Evolutionary conservation across 2,329 filamentous ascomycete species (phyloP).

Genomic region (Acephala macrosclerotiorum): DNA sequence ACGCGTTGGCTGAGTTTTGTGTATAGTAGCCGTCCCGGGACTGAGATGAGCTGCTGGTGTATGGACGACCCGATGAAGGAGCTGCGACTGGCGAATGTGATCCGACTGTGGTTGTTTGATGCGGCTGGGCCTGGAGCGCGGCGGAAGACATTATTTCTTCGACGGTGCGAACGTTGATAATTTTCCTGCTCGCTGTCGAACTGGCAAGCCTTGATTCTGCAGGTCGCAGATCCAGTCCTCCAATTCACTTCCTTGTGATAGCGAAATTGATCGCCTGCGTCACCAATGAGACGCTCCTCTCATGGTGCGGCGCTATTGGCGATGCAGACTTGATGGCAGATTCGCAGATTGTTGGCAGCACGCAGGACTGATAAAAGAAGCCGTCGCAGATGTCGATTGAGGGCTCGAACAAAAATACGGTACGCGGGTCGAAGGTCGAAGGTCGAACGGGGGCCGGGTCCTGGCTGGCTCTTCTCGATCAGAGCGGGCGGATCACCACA

Average conservation of each 20-base stretch:
- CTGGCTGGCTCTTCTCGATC: slow-evolving; percentile 6
- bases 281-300: slow-evolving; percentile 50
- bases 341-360: not conserved
- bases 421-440: slow-evolving; percentile 8
- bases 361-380: not conserved
- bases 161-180: slow-evolving; percentile 28
- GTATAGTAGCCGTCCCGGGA: slow-evolving; percentile 62
- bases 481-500: not conserved
- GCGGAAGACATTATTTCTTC: slow-evolving; percentile 69
- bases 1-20: slow-evolving; percentile 46
- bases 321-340: slow-evolving; percentile 24
- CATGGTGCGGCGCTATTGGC: slow-evolving; percentile 50
- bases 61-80: slow-evolving; percentile 58
- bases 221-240: slow-evolving; percentile 24
- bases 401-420: slow-evolving; percentile 15
- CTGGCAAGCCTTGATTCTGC: slow-evolving; percentile 19
- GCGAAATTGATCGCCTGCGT: slow-evolving; percentile 43
- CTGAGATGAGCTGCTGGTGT: slow-evolving; percentile 60
- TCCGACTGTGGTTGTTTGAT: slow-evolving; percentile 56
- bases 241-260: slow-evolving; percentile 33
- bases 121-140: slow-evolving; percentile 66
- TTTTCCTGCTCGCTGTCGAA: slow-evolving; percentile 16
- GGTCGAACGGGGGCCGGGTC: slow-evolving; percentile 3
- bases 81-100: slow-evolving; percentile 55
- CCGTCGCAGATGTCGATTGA: slow-evolving; percentile 12